These are phyloP conservation scores for Lasiosphaeriaceae sp. DNA, from an alignment of 495 filamentous ascomycete species.

Conservation along the genomic window DNA sequence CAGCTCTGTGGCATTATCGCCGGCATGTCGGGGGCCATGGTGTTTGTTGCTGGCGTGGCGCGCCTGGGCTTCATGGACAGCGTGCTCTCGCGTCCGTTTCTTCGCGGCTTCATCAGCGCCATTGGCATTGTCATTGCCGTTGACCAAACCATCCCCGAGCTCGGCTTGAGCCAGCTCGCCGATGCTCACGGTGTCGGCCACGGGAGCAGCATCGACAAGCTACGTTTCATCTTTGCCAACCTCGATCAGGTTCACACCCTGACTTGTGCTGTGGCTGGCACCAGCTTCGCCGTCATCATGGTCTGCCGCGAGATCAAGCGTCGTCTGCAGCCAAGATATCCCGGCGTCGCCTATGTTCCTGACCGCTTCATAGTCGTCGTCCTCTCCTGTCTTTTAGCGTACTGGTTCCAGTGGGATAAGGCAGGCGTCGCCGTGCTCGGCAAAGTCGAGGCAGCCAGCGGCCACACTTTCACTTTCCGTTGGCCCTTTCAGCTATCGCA, in stretches of 20 bases:
- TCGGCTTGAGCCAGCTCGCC: slow-evolving; percentile 67
- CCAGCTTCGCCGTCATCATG: slow-evolving; percentile 88
- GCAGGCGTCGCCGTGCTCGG: slow-evolving; percentile 81
- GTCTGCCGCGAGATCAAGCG: slow-evolving; percentile 76
- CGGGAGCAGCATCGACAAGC: slow-evolving; percentile 79
- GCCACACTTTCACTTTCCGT: slow-evolving; percentile 68
- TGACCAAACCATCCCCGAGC: slow-evolving; percentile 88
- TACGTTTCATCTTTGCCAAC: slow-evolving; percentile 72
- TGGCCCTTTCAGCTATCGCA: slow-evolving; percentile 77
- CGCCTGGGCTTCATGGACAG: slow-evolving; percentile 93
- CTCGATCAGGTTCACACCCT: slow-evolving; percentile 61
- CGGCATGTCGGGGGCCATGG: slow-evolving; percentile 79
- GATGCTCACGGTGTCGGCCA: slow-evolving; percentile 60
- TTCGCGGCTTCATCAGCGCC: slow-evolving; percentile 93
- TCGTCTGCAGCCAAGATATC: slow-evolving; percentile 74
- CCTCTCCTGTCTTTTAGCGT: slow-evolving; percentile 75
- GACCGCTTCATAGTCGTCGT: slow-evolving; percentile 92
- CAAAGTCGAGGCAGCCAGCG: slow-evolving; percentile 64
- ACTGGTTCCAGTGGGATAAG: slow-evolving; percentile 73
- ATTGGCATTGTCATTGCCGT: slow-evolving; percentile 95
- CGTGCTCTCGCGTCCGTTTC: slow-evolving; percentile 86
- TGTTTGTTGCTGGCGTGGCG: slow-evolving; percentile 76
- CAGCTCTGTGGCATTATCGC: slow-evolving; percentile 86
- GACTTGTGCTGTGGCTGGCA: slow-evolving; percentile 68
- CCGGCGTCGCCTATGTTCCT: slow-evolving; percentile 81